Base-by-base conservation (phyloP, 306 rosid genomes). In the Echinosophora koreensis region DNA sequence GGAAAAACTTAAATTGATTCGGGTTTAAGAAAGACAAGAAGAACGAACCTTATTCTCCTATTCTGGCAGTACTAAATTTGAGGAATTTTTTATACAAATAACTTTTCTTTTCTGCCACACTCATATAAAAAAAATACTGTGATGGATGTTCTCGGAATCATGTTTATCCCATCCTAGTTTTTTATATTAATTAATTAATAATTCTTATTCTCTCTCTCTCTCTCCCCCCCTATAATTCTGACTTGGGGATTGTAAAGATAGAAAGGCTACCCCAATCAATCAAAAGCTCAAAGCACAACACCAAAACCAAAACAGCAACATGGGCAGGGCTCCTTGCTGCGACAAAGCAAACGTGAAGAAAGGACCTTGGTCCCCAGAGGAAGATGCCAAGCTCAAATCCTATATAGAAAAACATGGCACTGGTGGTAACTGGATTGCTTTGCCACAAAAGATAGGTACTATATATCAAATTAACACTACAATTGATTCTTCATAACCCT, bases 301-400 rank as follows among this genome's bases (percentile, higher is more conserved):
- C 66, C 82, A 72, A 80, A 42, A 39, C 59, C 62, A 54, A 77
- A 63, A 70, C 38, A 63, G 10, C 64, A 82, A 71, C 44, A 79
- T 94, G 98, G 98, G 98, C 46, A 92, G 98, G 80, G 98, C 98
- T 82, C 89, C 89, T 85, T 85, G 89, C 64, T 85, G 89, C 16
- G 89, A 85, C 82, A 85, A 85, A 82, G 86, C 89, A 52, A 85
- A 79, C 76, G 89, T 85, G 82, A 85, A 85, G 84, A 85, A 73
- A 78, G 88, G 88, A 1, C 86, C 88, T 13, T 85, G 88, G 88
- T 82, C 84, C 2, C 88, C 88, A 15, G 88, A 85, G 78, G 88
- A 85, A 85, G 88, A 85, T 57, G 76, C 79, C 2, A 82, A 78
- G 68, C 88, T 85, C 82, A 85, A 85, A 8, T 78, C 81, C 54